Evolutionary conservation across 352 stramenopile species (phyloP), one percentile per base, ranked within the genome.

Genomic region (Phytophthora multivora): DNA sequence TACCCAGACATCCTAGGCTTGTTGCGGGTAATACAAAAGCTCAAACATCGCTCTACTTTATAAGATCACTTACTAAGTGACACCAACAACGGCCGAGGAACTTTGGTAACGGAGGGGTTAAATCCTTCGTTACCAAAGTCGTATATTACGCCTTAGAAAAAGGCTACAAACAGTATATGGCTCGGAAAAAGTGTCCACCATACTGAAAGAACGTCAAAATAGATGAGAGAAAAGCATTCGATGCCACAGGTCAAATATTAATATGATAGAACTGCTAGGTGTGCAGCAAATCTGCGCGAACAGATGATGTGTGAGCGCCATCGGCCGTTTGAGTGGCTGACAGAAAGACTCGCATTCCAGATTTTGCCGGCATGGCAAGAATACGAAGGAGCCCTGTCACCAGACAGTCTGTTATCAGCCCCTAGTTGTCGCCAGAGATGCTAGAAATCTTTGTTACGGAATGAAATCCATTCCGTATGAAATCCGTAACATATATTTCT

Each of bases 181-280:
- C 50, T 58, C 50, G 25, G 31, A 49, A 49, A 41, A 18, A 18
- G n/a, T 6, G 35, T 0, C 3, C 50, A 21, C 5, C 5, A 58
- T 58, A 50, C 50, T 58, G 28, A 28, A 58, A 58, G 36, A 25
- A 42, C 49, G 50, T 42, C 15, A 38, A 31, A 38, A 38, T 58
- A 4, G 30, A 21, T 1, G 25, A n/a, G 1, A 49, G 49, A 31
- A 21, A 28, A 41, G 4, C 21, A 23, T 23, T 23, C 0, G 21
- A 23, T 23, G 21, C 33, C 30, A 48, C 21, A 48, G 21, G 41
- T 31, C 5, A 33, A 33, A 33, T 33, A 21, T 0, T 9, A 4
- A 48, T 2, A 12, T 43, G 3, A 33, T 6, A 39, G 9, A 57
- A 26, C 16, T 16, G 16, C 13, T 48, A 15, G 40, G 35, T 19